phyloP scores from a whole-genome alignment of 2,329 filamentous ascomycete species.

The Domatiomyces catenatus region DNA sequence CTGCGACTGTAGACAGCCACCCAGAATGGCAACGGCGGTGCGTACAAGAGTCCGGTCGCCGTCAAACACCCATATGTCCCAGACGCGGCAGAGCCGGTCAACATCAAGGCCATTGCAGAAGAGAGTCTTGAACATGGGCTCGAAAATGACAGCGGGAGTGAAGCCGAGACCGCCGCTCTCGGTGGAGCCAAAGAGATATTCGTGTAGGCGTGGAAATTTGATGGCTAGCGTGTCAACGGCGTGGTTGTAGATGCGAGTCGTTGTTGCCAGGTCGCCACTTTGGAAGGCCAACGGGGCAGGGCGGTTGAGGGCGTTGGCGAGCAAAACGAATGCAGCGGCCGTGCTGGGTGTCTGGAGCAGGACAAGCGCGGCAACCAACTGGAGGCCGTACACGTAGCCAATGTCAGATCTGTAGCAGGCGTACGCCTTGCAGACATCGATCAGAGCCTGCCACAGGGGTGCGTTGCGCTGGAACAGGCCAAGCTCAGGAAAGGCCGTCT shows the following conservation, averaged over 20 bases:
- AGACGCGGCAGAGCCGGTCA: constrained; percentile 40
- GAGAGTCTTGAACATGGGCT: constrained; percentile 39
- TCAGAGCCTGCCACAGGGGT: constrained; percentile 39
- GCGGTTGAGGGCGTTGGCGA: constrained; percentile 48
- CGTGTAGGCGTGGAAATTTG: constrained; percentile 41
- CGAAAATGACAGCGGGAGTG: constrained; percentile 30
- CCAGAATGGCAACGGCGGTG: constrained; percentile 28
- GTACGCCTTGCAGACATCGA: constrained; percentile 47
- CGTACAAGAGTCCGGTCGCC: constrained; percentile 37
- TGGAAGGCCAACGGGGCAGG: constrained; percentile 46
- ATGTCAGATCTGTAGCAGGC: constrained; percentile 49
- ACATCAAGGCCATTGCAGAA: constrained; percentile 38
- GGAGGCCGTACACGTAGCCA: constrained; percentile 44
- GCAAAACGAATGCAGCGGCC: constrained; percentile 39
- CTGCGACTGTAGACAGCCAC: constrained; percentile 28
- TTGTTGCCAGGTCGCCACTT: constrained; percentile 40
- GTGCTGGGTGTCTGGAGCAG: constrained; percentile 40
- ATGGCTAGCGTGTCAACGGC: constrained; percentile 42
- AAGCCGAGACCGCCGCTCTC: constrained; percentile 18
- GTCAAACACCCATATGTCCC: constrained; percentile 49
- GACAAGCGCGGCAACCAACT: constrained; percentile 44
- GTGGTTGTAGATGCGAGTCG: constrained; percentile 39
- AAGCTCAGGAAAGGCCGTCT: constrained; percentile 41
- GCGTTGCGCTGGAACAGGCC: constrained; percentile 41
- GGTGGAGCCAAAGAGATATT: constrained; percentile 32